Percentiles rank a stretch among this genome's conserved stretches.
phyloP scores from a whole-genome alignment of 2,329 filamentous ascomycete species.

The Celoporthe dispersa region DNA sequence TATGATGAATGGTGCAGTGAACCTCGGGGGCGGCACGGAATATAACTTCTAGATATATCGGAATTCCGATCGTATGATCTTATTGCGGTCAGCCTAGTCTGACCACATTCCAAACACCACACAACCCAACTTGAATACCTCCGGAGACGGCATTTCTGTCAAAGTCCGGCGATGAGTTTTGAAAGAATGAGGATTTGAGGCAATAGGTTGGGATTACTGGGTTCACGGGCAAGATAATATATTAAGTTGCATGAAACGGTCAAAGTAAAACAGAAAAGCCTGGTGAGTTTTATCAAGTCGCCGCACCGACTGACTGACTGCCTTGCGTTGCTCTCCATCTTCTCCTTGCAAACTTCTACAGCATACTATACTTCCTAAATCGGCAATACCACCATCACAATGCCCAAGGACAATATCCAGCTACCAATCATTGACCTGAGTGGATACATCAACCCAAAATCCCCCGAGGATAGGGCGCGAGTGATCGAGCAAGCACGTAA shows the following conservation, averaged over 20 bases:
- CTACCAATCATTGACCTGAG: conserved; percentile 31
- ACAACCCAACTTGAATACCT: neutral
- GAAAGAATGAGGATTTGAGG: neutral
- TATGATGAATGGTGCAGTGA: neutral
- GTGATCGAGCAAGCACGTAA: conserved; percentile 31
- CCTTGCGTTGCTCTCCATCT: neutral
- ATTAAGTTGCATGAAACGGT: neutral
- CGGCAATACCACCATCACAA: neutral
- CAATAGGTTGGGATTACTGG: neutral
- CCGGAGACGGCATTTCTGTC: neutral
- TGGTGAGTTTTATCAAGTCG: neutral
- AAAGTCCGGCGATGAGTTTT: neutral
- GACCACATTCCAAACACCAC: neutral
- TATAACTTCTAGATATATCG: neutral
- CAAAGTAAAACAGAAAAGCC: neutral
- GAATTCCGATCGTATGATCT: conserved; percentile 4
- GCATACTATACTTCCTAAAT: neutral
- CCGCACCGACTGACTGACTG: neutral
- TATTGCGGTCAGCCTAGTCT: neutral
- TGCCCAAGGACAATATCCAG: conserved; percentile 1
- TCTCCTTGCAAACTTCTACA: neutral
- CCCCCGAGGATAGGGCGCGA: conserved; percentile 23
- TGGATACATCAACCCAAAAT: conserved; percentile 29
- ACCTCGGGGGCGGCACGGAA: neutral
- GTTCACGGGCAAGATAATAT: neutral